Conservation (phyloP, 2,329 filamentous ascomycete genomes). For the Ophiocordyceps australis region DNA sequence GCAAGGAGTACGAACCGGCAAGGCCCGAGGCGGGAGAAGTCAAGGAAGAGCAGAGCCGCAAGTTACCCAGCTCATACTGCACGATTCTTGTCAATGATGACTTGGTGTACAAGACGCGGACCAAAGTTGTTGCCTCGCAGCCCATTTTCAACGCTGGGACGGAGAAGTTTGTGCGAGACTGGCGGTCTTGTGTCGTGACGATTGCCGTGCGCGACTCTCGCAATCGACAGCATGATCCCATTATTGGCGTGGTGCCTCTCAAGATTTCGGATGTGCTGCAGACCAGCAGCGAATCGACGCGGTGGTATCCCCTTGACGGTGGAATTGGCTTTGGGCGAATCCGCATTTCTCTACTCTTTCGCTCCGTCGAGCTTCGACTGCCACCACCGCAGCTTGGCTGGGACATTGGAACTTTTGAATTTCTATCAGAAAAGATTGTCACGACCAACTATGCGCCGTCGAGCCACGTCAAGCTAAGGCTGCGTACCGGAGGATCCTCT, state of each 20-base stretch:
- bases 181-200: conserved; percentile 74
- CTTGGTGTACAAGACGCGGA: conserved; percentile 79
- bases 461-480: conserved; percentile 54
- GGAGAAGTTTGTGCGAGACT: conserved; percentile 83
- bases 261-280: conserved; percentile 78
- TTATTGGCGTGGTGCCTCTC: conserved; percentile 79
- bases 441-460: conserved; percentile 42
- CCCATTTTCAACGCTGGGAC: conserved; percentile 96
- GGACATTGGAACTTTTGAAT: conserved; percentile 91
- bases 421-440: conserved; percentile 52
- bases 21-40: conserved; percentile 65
- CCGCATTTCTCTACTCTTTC: conserved; percentile 77
- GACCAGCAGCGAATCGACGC: conserved; percentile 67
- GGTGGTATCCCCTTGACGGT: conserved; percentile 94
- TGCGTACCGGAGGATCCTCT: conserved; percentile 72
- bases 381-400: conserved; percentile 79
- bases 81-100: conserved; percentile 84
- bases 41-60: conserved; percentile 65
- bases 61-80: conserved; percentile 81
- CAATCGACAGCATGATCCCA: conserved; percentile 83
- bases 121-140: conserved; percentile 84
- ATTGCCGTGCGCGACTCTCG: conserved; percentile 77
- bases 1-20: conserved; percentile 76
- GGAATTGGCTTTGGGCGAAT: conserved; percentile 84
- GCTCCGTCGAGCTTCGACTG: conserved; percentile 69